Conservation (phyloP, 1,284 basidiomycete species). For the Bjerkandera adusta region DNA sequence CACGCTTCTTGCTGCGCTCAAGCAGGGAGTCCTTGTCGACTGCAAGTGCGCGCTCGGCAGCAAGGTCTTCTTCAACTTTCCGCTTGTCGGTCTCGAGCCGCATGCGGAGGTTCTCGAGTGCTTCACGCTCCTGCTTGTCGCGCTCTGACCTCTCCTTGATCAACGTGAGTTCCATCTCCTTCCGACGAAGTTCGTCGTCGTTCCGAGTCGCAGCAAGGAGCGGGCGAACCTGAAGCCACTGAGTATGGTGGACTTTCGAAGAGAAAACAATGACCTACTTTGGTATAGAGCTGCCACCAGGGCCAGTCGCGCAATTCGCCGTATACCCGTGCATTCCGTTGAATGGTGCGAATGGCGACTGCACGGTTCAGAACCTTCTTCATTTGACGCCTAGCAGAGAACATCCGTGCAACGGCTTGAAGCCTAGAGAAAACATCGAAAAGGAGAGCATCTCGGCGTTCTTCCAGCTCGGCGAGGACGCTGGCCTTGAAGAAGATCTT, state of each 20-base stretch:
- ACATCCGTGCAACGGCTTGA: conserved; percentile 86
- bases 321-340: conserved; percentile 92
- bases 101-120: conserved; percentile 78
- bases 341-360: conserved; percentile 88
- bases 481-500: conserved; percentile 99
- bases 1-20: conserved; percentile 82
- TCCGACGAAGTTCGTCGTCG: conserved; percentile 89
- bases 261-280: conserved; percentile 40
- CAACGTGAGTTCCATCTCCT: conserved; percentile 83
- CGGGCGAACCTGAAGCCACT: conserved; percentile 76
- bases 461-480: conserved; percentile 96
- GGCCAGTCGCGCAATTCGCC: conserved; percentile 92
- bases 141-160: conserved; percentile 85
- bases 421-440: conserved; percentile 90
- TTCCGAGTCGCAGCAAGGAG: conserved; percentile 89
- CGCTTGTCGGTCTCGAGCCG: conserved; percentile 79
- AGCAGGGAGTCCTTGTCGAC: conserved; percentile 88
- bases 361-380: conserved; percentile 95
- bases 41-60: conserved; percentile 78
- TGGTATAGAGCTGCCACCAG: conserved; percentile 99
- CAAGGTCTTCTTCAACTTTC: conserved; percentile 79
- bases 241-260: conserved; percentile 1
- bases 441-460: conserved; percentile 83
- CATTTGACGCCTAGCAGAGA: conserved; percentile 86
- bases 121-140: conserved; percentile 78